Conservation (phyloP, 106 monocot species). For the Posidonia australis region DNA sequence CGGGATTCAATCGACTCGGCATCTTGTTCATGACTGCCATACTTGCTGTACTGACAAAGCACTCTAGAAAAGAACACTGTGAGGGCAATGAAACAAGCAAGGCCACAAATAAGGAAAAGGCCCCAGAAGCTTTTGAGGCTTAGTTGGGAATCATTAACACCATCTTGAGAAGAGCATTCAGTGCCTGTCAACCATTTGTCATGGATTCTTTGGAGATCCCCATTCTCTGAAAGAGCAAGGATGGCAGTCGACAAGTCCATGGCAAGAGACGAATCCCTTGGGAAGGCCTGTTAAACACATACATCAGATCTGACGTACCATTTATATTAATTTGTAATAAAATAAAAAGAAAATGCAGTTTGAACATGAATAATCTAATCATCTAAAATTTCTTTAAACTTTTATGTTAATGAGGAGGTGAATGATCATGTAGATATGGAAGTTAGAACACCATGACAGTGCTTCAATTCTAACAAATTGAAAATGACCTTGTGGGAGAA, state of each 20-base stretch:
- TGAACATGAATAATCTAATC: too few relatives aligned
- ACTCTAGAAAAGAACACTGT: conserved; percentile 49
- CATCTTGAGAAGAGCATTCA: conserved; percentile 24
- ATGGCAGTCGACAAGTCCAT: conserved; percentile 77
- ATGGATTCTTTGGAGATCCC: conserved; percentile 66
- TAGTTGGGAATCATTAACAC: conserved; percentile 21
- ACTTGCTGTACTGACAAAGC: conserved; percentile 44
- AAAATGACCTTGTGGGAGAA: too few relatives aligned
- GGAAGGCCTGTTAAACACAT: conserved; percentile 74
- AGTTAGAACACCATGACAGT: too few relatives aligned
- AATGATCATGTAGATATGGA: too few relatives aligned
- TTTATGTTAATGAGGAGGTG: too few relatives aligned
- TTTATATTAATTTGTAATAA: too few relatives aligned
- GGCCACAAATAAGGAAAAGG: conserved; percentile 75
- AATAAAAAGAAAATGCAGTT: too few relatives aligned
- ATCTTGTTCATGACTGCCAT: conserved; percentile 5
- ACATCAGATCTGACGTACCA: too few relatives aligned
- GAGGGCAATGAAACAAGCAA: conserved; percentile 49
- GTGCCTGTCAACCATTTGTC: conserved; percentile 53
- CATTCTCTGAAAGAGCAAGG: conserved; percentile 69
- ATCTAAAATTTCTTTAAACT: too few relatives aligned
- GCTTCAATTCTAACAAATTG: too few relatives aligned
- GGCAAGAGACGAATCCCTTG: conserved; percentile 54
- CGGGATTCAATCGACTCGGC: not conserved
- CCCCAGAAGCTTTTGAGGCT: conserved; percentile 81